Percentiles rank a stretch among this genome's conserved stretches.
Evolutionary conservation across 169 alveolate species (phyloP).

Genomic region (Plasmodium adleri): DNA sequence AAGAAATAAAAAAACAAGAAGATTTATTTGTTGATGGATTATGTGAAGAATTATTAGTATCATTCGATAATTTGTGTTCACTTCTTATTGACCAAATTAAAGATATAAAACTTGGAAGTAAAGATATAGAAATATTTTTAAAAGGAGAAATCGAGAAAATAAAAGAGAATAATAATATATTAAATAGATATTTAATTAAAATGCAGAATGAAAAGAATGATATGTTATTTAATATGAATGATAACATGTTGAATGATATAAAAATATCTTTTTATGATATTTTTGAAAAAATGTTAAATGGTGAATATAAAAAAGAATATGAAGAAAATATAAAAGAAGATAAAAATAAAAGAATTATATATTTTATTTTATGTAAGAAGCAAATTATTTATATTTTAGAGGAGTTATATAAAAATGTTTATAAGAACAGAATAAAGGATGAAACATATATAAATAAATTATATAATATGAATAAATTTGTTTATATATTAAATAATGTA

Average conservation of each 20-base stretch:
- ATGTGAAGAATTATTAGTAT: conserved; percentile 4
- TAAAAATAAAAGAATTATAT: conserved; percentile 15
- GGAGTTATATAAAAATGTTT: conserved; percentile 13
- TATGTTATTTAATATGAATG: conserved; percentile 22
- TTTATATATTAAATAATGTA: conserved; percentile 17
- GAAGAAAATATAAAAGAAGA: conserved; percentile 39
- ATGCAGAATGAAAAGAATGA: conserved; percentile 32
- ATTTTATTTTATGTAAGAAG: conserved; percentile 33
- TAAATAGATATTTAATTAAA: conserved; percentile 12
- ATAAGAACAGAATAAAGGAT: neutral
- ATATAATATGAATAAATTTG: conserved; percentile 23
- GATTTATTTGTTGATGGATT: conserved; percentile 24
- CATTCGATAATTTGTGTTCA: conserved; percentile 20
- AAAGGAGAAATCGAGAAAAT: conserved; percentile 62
- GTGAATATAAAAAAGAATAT: conserved; percentile 11
- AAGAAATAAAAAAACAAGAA: conserved; percentile 46
- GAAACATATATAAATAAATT: conserved; percentile 31
- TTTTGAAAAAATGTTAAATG: conserved; percentile 18
- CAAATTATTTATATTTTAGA: conserved; percentile 40
- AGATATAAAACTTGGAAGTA: conserved; percentile 12
- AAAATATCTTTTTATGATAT: conserved; percentile 29
- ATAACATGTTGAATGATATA: conserved; percentile 11
- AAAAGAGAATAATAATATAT: conserved; percentile 33
- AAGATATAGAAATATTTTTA: conserved; percentile 6
- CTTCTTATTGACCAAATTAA: conserved; percentile 22